Evolutionary conservation across 495 filamentous ascomycete genomes (phyloP), one percentile per base, ranked within the genome.

Genomic region (Penicillium silybi): DNA sequence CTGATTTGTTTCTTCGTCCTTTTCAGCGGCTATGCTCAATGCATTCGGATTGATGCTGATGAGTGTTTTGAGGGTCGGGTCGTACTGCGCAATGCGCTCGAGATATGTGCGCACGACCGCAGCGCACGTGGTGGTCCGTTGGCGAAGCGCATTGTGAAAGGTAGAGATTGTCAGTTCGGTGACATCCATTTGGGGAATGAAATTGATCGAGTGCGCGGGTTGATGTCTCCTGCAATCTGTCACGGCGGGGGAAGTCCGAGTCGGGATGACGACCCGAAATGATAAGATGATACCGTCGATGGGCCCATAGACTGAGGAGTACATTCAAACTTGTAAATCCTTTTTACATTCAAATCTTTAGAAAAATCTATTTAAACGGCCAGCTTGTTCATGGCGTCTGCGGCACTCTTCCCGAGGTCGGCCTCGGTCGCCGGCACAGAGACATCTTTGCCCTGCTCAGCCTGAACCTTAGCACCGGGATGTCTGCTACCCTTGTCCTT

Each of bases 401-500:
- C 29, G 11, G 29, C 29, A 32, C 29, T 32, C 29, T 32, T 32
- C 3, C 29, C 29, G 11, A 32, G 9, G 13, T 32, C 29, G 11
- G 29, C 29, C 10, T 32, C 29, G 29, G 29, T 32, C 29, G 29
- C 29, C 29, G 29, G 29, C 29, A 13, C 29, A 1, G 29, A 32
- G 9, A 32, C 29, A 13, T 32, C 29, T 10, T 32, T 32, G 29
- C 29, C 29, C 11, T 32, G 9, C 29, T 32, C 29, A 32, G 29
- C 29, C 29, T 32, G 29, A 32, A 13, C 29, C 9, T 53, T 48
- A 17, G 65, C 61, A 25, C 79, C 82, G 15, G 84, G 80, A 68
- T 85, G 80, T 48, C 80, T 78, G 10, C 77, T 75, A 4, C 91
- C 93, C 72, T 87, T 86, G 57, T 93, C 82, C 80, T 95, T 92